Percentiles rank a stretch among this genome's conserved stretches.
phyloP scores from a whole-genome alignment of 345 rosid species.

The Turritis glabra region DNA sequence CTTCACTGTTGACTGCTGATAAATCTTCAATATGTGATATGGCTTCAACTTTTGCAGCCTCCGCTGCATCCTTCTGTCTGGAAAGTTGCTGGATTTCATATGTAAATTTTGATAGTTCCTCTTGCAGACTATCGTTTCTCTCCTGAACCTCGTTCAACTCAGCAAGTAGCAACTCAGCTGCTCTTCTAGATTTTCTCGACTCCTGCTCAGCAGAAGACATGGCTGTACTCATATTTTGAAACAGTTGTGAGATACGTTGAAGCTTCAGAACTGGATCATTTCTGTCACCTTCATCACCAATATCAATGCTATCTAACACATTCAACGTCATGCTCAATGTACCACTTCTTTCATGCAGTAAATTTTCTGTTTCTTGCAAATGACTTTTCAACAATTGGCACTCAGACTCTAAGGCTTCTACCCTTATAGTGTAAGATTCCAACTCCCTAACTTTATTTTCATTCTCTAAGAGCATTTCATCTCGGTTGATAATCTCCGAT shows the following conservation, averaged over 20 bases:
- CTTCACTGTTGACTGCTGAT: constrained; percentile 49
- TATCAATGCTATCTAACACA: constrained; percentile 54
- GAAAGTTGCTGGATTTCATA: constrained; percentile 53
- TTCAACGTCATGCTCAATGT: constrained; percentile 47
- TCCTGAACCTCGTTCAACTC: constrained; percentile 95
- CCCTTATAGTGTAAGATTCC: constrained; percentile 51
- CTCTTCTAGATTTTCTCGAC: constrained; percentile 74
- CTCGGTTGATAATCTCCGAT: constrained; percentile 59
- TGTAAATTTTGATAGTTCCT: constrained; percentile 57
- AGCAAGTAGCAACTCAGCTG: constrained; percentile 86
- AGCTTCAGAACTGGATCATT: constrained; percentile 68
- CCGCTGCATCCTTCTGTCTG: constrained; percentile 55
- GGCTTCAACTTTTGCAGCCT: constrained; percentile 66
- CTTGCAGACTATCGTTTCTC: constrained; percentile 86
- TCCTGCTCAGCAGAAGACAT: constrained; percentile 66
- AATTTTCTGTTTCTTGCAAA: constrained; percentile 57
- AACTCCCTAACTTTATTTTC: constrained; percentile 64
- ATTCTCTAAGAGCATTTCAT: constrained; percentile 51
- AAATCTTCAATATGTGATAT: constrained; percentile 52
- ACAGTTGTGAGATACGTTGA: constrained; percentile 50
- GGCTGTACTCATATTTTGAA: constrained; percentile 57
- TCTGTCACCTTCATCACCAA: constrained; percentile 54
- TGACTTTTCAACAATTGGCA: constrained; percentile 52
- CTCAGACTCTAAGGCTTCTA: constrained; percentile 67
- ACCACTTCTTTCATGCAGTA: constrained; percentile 65